Evolutionary conservation across 805 yeast species (phyloP), one percentile per base, ranked within the genome.

Genomic region (Kazachstania kunashirensis): DNA sequence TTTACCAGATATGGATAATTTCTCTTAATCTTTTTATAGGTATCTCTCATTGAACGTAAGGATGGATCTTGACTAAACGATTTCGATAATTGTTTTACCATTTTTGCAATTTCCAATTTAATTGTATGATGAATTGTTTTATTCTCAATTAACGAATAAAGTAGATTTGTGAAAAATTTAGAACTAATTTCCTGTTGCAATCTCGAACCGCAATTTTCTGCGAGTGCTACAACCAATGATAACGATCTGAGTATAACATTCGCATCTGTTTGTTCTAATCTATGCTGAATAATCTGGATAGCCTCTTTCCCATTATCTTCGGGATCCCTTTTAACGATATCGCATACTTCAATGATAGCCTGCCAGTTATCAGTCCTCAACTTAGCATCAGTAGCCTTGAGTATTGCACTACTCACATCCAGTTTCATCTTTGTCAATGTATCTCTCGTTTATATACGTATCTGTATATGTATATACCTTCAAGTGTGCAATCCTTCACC

Each of bases 161-260:
- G 57, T 8, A 64, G 46, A 23, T 57, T 55, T 13, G 78, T 71
- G 49, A 79, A 78, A 3, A 63, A 46, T 43, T 69, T 67, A 15
- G 81, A 68, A 14, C 83, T 76, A 25, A 82, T 70, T 45, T 73
- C 76, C 40, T 66, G 77, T 46, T 73, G 75, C 62, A 76, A 68
- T 52, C 75, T 67, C 10, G 84, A 73, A 3, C 88, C 88, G 56
- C 89, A 80, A 55, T 81, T 82, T 52, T 80, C 85, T 2, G 85
- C 84, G 20, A 82, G 49, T 5, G 85, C 73, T 20, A 71, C 68
- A 15, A 78, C 52, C 32, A 75, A 47, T 0, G 79, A 61, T 14
- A 82, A 50, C 0, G 81, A 59, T 50, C 83, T 67, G 34, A 82
- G 55, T 28, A 78, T 71, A 3, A 77, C 75, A 53, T 81, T 82